Evolutionary conservation across 225 moss, liverwort and hornwort genomes (phyloP), one percentile per base, ranked within the genome.

Genomic region (Lunularia cruciata): DNA sequence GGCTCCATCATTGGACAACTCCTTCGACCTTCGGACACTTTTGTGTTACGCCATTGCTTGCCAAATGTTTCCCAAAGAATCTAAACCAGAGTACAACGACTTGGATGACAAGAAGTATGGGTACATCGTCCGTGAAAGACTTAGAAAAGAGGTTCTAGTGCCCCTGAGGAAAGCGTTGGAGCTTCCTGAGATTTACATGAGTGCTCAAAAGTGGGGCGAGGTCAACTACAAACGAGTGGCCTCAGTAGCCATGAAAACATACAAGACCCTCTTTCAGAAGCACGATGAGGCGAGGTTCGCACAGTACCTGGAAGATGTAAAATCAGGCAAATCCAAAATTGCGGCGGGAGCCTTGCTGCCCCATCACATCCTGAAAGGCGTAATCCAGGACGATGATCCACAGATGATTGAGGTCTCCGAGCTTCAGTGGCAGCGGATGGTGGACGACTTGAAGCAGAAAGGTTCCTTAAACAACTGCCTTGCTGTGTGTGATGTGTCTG

Each of bases 401-500:
- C 76, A 83, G 15, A 81, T 79, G 54, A 79, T 86, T 3, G 83
- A 84, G 65, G 87, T 93, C 1, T 80, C 86, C 23, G 93, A 94
- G 64, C 77, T 94, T 48, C 90, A 90, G 61, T 94, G 90, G 93
- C 76, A 81, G 61, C 86, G 90, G 58, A 84, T 94, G 73, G 88
- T 94, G 58, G 73, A 87, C 54, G 88, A 90, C 77, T 77, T 94
- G 14, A 81, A 83, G 43, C 63, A 27, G 46, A 77, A 72, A 27
- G 90, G 93, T 1, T 78, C 73, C 23, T 25, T 94, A 65, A 74
- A 27, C 75, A 90, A 84, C 66, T 89, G 87, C 61, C 37, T 94
- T 27, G 84, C 90, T 34, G 87, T 94, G 6, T 90, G 93, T 60
- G 90, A 94, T 76, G 93, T 94, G 20, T 94, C 93, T 20, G 90